Percentiles rank a stretch among this genome's conserved stretches.
Evolutionary conservation across 169 alveolate genomes (phyloP).

Genomic region (Plasmodium fragile): DNA sequence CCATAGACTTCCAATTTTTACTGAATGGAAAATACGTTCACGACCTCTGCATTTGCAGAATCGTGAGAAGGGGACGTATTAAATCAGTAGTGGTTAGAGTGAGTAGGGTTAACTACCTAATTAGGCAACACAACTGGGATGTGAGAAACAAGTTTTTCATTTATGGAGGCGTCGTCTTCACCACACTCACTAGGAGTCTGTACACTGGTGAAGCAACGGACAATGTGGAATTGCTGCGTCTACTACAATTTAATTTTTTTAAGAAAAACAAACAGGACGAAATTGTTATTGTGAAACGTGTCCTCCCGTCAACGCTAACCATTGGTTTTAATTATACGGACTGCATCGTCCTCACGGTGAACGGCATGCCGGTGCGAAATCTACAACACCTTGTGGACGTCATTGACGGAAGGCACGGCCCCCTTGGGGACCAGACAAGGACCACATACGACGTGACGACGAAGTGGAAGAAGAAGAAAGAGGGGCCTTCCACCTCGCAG

Average conservation of each 20-base stretch:
- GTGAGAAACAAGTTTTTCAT: slow-evolving; percentile 84
- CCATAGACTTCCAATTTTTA: slow-evolving; percentile 4
- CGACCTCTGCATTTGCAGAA: slow-evolving; percentile 25
- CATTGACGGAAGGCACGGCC: not conserved
- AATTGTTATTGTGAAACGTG: slow-evolving; percentile 83
- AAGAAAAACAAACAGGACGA: slow-evolving; percentile 75
- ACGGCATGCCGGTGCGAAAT: slow-evolving; percentile 71
- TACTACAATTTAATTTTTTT: slow-evolving; percentile 17
- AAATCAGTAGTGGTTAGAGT: slow-evolving; percentile 42
- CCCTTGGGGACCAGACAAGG: too few relatives aligned
- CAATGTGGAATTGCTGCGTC: slow-evolving; percentile 8
- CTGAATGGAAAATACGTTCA: slow-evolving; percentile 15
- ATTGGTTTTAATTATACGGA: slow-evolving; percentile 83
- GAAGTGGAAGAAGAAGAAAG: too few relatives aligned
- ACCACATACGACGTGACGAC: too few relatives aligned
- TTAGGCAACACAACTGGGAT: slow-evolving; percentile 91
- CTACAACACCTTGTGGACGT: slow-evolving; percentile 78
- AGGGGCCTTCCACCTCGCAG: too few relatives aligned
- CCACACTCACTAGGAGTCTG: slow-evolving; percentile 81
- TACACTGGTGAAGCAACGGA: not conserved
- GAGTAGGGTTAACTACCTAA: slow-evolving; percentile 79
- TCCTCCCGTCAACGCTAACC: slow-evolving; percentile 84
- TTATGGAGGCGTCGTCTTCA: slow-evolving; percentile 89
- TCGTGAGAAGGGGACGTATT: slow-evolving; percentile 14
- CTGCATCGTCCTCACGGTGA: slow-evolving; percentile 74